Base-by-base conservation (phyloP, 306 rosid species). In the Trifolium dubium region DNA sequence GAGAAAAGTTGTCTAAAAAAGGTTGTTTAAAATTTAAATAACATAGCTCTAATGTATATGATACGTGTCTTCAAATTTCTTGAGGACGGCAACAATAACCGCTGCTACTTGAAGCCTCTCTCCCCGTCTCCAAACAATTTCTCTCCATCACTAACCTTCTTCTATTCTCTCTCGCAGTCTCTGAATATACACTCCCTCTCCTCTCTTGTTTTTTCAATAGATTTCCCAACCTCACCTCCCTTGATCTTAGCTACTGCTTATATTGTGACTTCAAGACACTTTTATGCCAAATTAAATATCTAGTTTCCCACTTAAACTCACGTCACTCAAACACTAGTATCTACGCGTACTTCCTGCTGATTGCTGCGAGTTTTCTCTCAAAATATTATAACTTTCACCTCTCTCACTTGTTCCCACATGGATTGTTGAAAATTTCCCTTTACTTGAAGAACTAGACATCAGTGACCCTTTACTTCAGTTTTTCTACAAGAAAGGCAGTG, bases 21-120 rank as follows among this genome's bases (percentile, higher is more conserved):
- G n/a, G n/a, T n/a, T n/a, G n/a, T n/a, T n/a, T n/a, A n/a, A n/a
- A n/a, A n/a, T n/a, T n/a, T n/a, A n/a, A n/a, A n/a, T n/a, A n/a
- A n/a, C n/a, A n/a, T n/a, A n/a, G n/a, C n/a, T n/a, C 35, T 1
- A 32, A 32, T 3, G 4, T 92, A 94, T 82, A 88, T 90, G 94
- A 91, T 87, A 78, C 35, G 51, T 67, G 67, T 92, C 5, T 73
- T 90, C 54, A 47, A 47, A 53, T 79, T 79, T 60, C 10, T 50
- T 23, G 2, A 0, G 0, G 13, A 10, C 11, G 3, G 4, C 46
- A 10, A 10, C 1, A 4, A 41, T 23, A 1, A 50, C 10, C 10
- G 6, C 10, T 15, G 4, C 13, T 5, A 3, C 6, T 12, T 46
- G 6, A 11, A 46, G 5, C 13, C 51, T 46, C 51, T 46, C 51